phyloP scores from a whole-genome alignment of 1,284 basidiomycete genomes.

The Boletellus sp. region DNA sequence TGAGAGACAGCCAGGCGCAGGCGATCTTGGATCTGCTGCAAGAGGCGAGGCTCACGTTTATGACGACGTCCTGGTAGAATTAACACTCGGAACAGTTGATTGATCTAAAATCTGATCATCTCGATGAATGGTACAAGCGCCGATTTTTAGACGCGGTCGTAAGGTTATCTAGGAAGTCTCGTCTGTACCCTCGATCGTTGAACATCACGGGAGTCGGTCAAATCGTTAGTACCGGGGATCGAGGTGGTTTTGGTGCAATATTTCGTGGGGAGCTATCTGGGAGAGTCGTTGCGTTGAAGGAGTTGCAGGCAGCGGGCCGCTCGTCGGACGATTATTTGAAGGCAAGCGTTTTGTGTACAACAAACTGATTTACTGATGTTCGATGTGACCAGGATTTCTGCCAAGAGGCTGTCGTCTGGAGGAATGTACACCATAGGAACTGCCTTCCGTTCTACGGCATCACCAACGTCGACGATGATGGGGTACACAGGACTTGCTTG shows the following conservation, averaged over 20 bases:
- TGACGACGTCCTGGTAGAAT: background rate
- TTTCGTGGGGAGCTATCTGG: conserved; percentile 21
- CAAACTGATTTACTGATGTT: conserved; percentile 3
- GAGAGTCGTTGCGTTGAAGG: conserved; percentile 27
- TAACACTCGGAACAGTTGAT: conserved; percentile 21
- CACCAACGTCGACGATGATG: conserved; percentile 7
- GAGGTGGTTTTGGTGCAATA: conserved; percentile 27
- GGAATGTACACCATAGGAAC: conserved; percentile 25
- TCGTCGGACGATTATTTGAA: conserved; percentile 18
- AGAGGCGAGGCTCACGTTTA: conserved; percentile 11
- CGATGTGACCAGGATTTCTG: conserved; percentile 21
- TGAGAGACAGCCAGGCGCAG: conserved; percentile 21
- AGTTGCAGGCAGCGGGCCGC: conserved; percentile 13
- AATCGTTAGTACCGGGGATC: conserved; percentile 7
- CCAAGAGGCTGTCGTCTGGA: conserved; percentile 29
- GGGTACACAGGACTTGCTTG: conserved; percentile 17
- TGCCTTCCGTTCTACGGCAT: conserved; percentile 32
- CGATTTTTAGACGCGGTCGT: conserved; percentile 30
- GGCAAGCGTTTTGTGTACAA: conserved; percentile 2
- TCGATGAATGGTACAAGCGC: conserved; percentile 29
- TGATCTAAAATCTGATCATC: conserved; percentile 18
- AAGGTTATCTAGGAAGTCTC: conserved; percentile 27
- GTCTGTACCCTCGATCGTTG: conserved; percentile 22
- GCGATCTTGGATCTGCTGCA: conserved; percentile 27
- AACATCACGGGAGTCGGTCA: conserved; percentile 21